Base-by-base conservation (phyloP, 768 basidiomycete genomes). In the Russula olivacea region DNA sequence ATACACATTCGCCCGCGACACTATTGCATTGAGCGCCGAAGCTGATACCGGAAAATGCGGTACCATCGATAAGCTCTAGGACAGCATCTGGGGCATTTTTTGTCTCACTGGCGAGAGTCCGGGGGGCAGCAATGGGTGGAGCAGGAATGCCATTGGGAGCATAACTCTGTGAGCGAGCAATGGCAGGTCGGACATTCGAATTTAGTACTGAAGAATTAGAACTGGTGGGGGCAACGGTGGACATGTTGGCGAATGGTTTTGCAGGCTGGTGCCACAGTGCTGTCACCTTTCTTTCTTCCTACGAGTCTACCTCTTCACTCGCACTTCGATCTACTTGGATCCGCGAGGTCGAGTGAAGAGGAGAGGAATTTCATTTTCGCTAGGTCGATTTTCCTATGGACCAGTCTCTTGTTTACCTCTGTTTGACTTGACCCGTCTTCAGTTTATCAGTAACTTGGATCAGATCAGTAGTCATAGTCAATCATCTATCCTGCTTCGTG, bases 1-100 rank as follows among this genome's bases (percentile, higher is more conserved):
- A 99, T 71, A 99, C 97, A 75, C 97, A 98, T 83, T 99, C 97
- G 69, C 97, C 97, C 19, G 96, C 83, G 36, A 96, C 81, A 71
- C 91, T 94, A 76, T 93, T 95, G 51, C 82, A 84, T 69, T 92
- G 83, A 4, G 93, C 93, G 70, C 97, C 97, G 72, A 99, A 98
- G 71, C 89, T 93, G 73, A 90, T 86, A 40, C 97, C 97, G 61
- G 88, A 80, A 70, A 85, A 91, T 1, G 89, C 87, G 59, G 91
- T 84, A 3, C 95, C 96, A 75, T 98, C 96, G 53, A 82, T 82
- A 64, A 99, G 81, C 76, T 98, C 93, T 62, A 99, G 79, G 52
- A 98, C 85, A 0, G 85, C 87, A 57, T 91, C 88, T 59, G 72
- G 68, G 32, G 68, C 43, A 34, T 52, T 41, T 55, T 69, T 55